Evolutionary conservation across 2,329 filamentous ascomycete genomes (phyloP).

Genomic region (Penicillium sp.): DNA sequence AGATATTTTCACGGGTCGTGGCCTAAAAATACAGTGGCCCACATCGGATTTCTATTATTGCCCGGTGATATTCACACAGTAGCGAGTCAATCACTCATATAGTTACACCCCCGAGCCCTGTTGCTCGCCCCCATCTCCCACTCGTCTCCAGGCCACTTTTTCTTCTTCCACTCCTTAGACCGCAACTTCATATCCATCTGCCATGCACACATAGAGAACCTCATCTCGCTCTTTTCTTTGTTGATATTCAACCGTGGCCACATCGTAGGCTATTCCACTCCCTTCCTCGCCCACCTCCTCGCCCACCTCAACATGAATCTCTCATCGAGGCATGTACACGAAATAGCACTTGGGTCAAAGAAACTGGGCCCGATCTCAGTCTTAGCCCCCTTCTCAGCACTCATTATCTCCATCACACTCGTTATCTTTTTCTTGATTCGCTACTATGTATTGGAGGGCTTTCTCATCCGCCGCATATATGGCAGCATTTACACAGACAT

Average conservation of each 20-base stretch:
- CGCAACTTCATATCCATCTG: too few relatives aligned
- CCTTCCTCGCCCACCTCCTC: background rate
- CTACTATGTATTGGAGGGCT: constrained; percentile 46
- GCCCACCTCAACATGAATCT: background rate
- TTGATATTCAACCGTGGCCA: background rate
- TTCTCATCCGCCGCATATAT: constrained; percentile 40
- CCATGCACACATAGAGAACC: too few relatives aligned
- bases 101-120: too few relatives aligned
- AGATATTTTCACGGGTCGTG: too few relatives aligned
- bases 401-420: constrained; percentile 29
- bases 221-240: background rate
- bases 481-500: constrained; percentile 38
- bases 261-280: background rate
- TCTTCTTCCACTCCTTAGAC: too few relatives aligned
- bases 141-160: too few relatives aligned
- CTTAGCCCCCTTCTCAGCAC: constrained; percentile 26
- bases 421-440: constrained; percentile 42
- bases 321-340: background rate
- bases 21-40: too few relatives aligned
- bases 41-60: too few relatives aligned
- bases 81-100: too few relatives aligned
- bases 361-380: constrained; percentile 24
- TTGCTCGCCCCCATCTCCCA: too few relatives aligned
- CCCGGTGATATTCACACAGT: too few relatives aligned
- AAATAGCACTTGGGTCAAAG: background rate